These are phyloP conservation scores for Hyphodiscus hymeniophilus DNA, from an alignment of 495 filamentous ascomycete species.

Conservation along the genomic window DNA sequence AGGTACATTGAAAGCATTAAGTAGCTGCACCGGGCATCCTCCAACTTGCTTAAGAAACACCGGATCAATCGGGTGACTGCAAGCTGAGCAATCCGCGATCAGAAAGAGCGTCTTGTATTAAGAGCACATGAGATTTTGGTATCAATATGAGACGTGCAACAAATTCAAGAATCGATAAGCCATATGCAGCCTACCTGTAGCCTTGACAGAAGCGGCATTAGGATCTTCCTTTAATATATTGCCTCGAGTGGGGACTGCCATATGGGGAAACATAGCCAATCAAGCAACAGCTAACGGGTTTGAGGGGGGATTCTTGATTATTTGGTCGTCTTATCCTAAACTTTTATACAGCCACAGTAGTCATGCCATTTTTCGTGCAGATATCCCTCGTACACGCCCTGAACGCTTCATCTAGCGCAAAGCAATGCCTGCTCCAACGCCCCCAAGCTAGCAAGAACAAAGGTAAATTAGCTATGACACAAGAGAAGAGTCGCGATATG, in stretches of 20 bases:
- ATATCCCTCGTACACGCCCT: conserved; percentile 13
- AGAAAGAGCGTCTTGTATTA: neutral
- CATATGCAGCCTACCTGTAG: neutral
- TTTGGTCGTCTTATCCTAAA: conserved; percentile 26
- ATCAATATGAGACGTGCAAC: conserved; percentile 16
- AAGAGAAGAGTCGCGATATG: conserved; percentile 22
- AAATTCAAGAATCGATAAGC: neutral
- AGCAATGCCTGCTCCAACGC: conserved; percentile 19
- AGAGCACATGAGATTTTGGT: conserved; percentile 1
- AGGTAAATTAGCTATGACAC: conserved; percentile 19
- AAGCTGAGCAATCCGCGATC: neutral
- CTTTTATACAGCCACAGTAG: conserved; percentile 23
- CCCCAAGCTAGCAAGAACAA: conserved; percentile 24
- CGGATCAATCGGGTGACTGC: neutral
- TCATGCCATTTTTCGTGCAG: conserved; percentile 19
- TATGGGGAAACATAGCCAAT: neutral
- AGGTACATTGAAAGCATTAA: too few relatives aligned
- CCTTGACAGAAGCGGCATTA: neutral
- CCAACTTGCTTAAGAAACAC: too few relatives aligned
- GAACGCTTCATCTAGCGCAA: conserved; percentile 18
- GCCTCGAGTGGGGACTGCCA: too few relatives aligned
- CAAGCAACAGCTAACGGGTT: neutral
- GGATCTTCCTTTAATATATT: too few relatives aligned
- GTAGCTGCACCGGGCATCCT: too few relatives aligned
- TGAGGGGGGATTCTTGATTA: conserved; percentile 26